phyloP scores from a whole-genome alignment of 2,329 filamentous ascomycete species.

The Colletotrichum tropicale region DNA sequence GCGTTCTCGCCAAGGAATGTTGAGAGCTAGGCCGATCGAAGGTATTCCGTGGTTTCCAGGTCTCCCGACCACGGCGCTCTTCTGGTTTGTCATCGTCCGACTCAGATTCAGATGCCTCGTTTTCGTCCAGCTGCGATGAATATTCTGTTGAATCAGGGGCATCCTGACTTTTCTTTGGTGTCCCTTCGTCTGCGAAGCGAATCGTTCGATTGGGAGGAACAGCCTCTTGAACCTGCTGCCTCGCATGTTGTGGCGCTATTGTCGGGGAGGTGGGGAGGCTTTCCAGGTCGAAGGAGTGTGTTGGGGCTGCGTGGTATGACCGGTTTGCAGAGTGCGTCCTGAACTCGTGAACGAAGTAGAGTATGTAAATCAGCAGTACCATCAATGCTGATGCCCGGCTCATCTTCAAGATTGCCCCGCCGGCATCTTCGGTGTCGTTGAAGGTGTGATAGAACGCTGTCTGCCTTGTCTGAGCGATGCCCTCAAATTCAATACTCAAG shows the following conservation, averaged over 20 bases:
- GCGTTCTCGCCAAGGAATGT: conserved; percentile 21
- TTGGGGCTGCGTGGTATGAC: conserved; percentile 55
- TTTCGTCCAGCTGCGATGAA: not conserved
- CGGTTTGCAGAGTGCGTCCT: conserved; percentile 57
- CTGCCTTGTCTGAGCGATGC: conserved; percentile 21
- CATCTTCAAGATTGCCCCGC: conserved; percentile 69
- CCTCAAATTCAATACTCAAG: rapidly evolving
- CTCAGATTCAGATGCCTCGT: not conserved
- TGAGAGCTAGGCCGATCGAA: conserved; percentile 19
- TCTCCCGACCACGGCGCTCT: not conserved
- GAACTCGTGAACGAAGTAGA: conserved; percentile 79
- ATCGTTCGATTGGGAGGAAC: conserved; percentile 27
- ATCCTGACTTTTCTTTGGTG: not conserved
- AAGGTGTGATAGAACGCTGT: conserved; percentile 56
- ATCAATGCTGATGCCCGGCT: conserved; percentile 81
- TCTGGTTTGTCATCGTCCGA: not conserved
- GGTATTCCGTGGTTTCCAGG: not conserved
- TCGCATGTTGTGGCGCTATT: not conserved
- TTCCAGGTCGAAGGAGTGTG: not conserved
- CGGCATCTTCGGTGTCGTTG: conserved; percentile 58
- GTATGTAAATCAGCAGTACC: conserved; percentile 72
- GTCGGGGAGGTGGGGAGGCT: not conserved
- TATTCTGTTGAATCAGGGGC: not conserved
- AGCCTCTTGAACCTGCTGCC: not conserved
- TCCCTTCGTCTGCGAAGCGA: conserved; percentile 30